phyloP scores from a whole-genome alignment of 441 rosid species.

The Kokia cookei region DNA sequence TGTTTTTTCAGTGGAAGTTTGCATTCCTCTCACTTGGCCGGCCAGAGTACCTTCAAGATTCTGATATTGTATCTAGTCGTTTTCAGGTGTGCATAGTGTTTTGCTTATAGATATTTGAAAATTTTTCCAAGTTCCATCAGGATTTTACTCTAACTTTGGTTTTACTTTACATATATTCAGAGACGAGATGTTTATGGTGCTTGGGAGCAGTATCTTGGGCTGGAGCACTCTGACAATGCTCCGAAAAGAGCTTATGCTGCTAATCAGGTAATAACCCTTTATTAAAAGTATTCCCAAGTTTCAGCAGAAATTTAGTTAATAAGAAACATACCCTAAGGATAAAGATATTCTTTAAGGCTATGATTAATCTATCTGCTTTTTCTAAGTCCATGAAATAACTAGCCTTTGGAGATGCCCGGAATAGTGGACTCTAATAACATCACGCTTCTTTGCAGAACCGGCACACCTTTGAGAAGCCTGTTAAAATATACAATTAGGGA shows the following conservation, averaged over 20 bases:
- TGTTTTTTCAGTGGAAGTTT: conserved; percentile 39
- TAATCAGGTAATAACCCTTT: conserved; percentile 29
- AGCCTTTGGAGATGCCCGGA: background rate
- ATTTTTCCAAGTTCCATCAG: background rate
- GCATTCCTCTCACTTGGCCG: conserved; percentile 47
- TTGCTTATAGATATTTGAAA: background rate
- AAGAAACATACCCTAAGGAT: background rate
- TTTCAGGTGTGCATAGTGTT: conserved; percentile 32
- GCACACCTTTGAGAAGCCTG: conserved; percentile 45
- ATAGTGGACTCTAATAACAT: background rate
- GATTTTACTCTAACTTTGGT: background rate
- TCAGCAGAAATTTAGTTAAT: background rate
- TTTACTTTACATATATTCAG: conserved; percentile 8
- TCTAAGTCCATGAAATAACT: background rate
- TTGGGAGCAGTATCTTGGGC: conserved; percentile 53
- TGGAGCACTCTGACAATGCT: conserved; percentile 45
- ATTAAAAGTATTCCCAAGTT: background rate
- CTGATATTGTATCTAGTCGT: conserved; percentile 36
- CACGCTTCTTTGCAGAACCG: conserved; percentile 35
- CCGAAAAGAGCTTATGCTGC: conserved; percentile 40
- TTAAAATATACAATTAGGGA: conserved; percentile 46
- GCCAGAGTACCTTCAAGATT: conserved; percentile 45
- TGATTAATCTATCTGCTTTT: background rate
- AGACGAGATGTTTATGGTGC: conserved; percentile 50
- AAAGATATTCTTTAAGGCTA: background rate